Base-by-base conservation (phyloP, 805 yeast genomes). In the Saccharomycopsis lassenensis region DNA sequence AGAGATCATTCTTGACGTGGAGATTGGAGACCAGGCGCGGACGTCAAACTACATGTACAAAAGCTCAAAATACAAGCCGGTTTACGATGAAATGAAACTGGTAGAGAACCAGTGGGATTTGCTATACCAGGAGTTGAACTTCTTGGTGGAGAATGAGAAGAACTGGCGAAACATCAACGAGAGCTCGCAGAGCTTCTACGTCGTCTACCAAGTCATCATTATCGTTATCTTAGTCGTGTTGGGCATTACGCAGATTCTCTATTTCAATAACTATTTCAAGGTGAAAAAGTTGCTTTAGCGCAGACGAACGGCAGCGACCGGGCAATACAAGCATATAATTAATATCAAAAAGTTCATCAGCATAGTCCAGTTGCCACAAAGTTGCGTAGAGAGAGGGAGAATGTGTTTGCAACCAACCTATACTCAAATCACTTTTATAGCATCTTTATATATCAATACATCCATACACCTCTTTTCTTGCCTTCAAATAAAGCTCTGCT, bases 121-220 rank as follows among this genome's bases (percentile, higher is more conserved):
- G 2, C 23, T 36, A 4, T 21, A 43, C 6, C 19, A 23, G 18
- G 40, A 42, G 4, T 29, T 42, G 32, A 27, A 36, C 4, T 16
- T 24, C 16, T 29, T 43, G 18, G 36, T 48, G 12, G 33, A 35
- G 24, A 31, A 41, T 21, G 54, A 50, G 30, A 17, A 23, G 2
- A 29, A 38, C 14, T 19, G 41, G 12, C 25, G 54, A 21, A 44
- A 51, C 33, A 30, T 45, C 16, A 51, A 49, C 29, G 54, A 52
- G 32, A 19, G 31, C 1, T 37, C 48, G 5, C 43, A 31, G 7
- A 36, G 35, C 4, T 31, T 17, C 10, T 31, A 48, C 30, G 24
- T 43, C 17, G 33, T 14, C 5, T 30, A 28, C 24, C 44, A 43
- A 27, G 22, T 30, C 14, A 29, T 37, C 11, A 10, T 48, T 5